phyloP scores from a whole-genome alignment of 2,329 filamentous ascomycete genomes.

The Whalleya microplaca region DNA sequence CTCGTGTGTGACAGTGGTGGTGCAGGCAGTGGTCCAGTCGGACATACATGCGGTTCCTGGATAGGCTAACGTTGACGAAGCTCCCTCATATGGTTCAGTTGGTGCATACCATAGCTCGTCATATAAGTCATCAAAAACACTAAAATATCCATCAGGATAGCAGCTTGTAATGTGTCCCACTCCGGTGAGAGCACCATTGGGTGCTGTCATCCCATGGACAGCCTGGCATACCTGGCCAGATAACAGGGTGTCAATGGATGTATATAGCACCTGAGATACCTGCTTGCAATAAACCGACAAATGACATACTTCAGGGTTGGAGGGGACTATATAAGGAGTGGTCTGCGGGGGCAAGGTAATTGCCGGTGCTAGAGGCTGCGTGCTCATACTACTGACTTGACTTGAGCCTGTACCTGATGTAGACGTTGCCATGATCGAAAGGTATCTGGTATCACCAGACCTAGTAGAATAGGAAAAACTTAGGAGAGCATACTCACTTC shows the following conservation, averaged over 20 bases:
- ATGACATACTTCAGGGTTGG: background rate
- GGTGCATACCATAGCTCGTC: background rate
- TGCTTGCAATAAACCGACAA: background rate
- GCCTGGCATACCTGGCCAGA: background rate
- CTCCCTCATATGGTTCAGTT: background rate
- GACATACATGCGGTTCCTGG: slow-evolving; percentile 11
- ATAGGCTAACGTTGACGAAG: slow-evolving; percentile 4
- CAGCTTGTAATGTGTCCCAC: background rate
- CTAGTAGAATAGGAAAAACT: background rate
- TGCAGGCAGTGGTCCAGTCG: slow-evolving; percentile 16
- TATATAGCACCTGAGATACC: background rate
- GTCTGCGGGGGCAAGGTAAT: background rate
- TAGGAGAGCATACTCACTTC: background rate
- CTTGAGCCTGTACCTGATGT: background rate
- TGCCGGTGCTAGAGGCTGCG: background rate
- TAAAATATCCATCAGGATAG: background rate
- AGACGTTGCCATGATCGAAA: background rate
- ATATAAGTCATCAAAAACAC: background rate
- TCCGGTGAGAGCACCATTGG: background rate
- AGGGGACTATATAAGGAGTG: background rate
- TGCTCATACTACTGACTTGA: background rate
- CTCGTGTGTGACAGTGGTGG: background rate
- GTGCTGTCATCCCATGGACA: background rate
- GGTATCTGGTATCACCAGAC: background rate
- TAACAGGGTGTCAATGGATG: background rate